These are phyloP conservation scores for Scheffersomyces illinoinensis DNA, from an alignment of 1,139 yeast genomes.

Conservation along the genomic window DNA sequence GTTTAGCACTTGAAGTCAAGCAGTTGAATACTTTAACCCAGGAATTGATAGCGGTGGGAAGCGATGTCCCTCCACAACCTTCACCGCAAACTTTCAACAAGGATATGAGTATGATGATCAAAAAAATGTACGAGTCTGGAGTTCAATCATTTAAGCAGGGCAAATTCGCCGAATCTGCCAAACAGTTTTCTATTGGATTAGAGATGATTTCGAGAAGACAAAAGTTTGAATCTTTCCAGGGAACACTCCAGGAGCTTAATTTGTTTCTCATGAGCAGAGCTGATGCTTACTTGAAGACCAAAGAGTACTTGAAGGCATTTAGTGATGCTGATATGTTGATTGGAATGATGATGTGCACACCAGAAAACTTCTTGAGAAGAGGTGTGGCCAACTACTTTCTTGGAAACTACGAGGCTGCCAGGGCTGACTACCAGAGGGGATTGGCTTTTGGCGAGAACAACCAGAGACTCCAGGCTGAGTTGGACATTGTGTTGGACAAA, in stretches of 20 bases:
- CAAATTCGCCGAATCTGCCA: slow-evolving; percentile 70
- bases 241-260: slow-evolving; percentile 75
- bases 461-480: slow-evolving; percentile 37
- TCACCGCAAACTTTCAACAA: slow-evolving; percentile 52
- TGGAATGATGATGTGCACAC: slow-evolving; percentile 60
- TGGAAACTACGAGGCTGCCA: slow-evolving; percentile 71
- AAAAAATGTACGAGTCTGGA: slow-evolving; percentile 75
- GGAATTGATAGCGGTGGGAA: slow-evolving; percentile 58
- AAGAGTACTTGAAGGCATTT: slow-evolving; percentile 69
- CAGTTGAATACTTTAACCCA: slow-evolving; percentile 66
- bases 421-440: slow-evolving; percentile 78
- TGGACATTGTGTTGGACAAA: slow-evolving; percentile 45
- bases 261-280: slow-evolving; percentile 76
- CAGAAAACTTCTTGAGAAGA: slow-evolving; percentile 81
- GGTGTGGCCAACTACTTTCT: slow-evolving; percentile 73
- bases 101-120: slow-evolving; percentile 64
- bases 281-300: slow-evolving; percentile 72
- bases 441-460: slow-evolving; percentile 63
- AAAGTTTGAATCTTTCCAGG: slow-evolving; percentile 82
- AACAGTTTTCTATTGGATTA: slow-evolving; percentile 72
- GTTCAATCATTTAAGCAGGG: slow-evolving; percentile 60
- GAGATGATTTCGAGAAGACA: slow-evolving; percentile 82
- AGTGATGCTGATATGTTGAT: slow-evolving; percentile 79
- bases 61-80: slow-evolving; percentile 74
- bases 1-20: slow-evolving; percentile 47